Percentiles rank a stretch among this genome's conserved stretches.
These are phyloP conservation scores for Torulaspora pretoriensis DNA, from an alignment of 1,139 yeast species.

Conservation along the genomic window DNA sequence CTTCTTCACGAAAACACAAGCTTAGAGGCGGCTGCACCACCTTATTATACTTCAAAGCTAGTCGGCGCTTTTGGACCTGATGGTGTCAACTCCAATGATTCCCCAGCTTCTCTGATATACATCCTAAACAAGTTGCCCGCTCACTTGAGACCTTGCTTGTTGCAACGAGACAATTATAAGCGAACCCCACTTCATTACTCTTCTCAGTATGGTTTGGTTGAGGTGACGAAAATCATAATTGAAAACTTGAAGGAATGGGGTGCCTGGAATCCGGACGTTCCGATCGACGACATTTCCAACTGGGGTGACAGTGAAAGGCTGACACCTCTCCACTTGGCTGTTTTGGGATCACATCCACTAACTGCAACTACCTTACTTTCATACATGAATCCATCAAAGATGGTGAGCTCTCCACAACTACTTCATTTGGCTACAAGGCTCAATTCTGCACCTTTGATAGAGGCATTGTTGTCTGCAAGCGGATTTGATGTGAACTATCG, in stretches of 20 bases:
- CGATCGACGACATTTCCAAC: slow-evolving; percentile 53
- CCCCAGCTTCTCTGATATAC: slow-evolving; percentile 50
- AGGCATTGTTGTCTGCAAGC: slow-evolving; percentile 50
- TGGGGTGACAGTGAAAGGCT: slow-evolving; percentile 87
- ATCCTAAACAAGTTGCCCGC: slow-evolving; percentile 52
- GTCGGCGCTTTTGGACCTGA: slow-evolving; percentile 59
- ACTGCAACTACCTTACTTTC: slow-evolving; percentile 61
- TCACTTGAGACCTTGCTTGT: slow-evolving; percentile 49
- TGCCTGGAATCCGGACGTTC: slow-evolving; percentile 43
- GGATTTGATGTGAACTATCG: slow-evolving; percentile 63
- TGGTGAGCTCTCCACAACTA: slow-evolving; percentile 48
- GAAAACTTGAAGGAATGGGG: slow-evolving; percentile 51
- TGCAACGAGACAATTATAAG: slow-evolving; percentile 67
- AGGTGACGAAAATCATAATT: slow-evolving; percentile 55
- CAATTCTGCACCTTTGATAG: slow-evolving; percentile 55
- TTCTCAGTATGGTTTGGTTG: slow-evolving; percentile 77
- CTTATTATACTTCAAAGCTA: slow-evolving; percentile 42
- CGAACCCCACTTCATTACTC: slow-evolving; percentile 91
- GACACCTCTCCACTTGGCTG: slow-evolving; percentile 81
- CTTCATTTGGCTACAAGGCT: slow-evolving; percentile 69
- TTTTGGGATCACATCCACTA: slow-evolving; percentile 75
- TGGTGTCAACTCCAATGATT: slow-evolving; percentile 53
- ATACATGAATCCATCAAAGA: slow-evolving; percentile 40
- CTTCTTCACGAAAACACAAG: slow-evolving; percentile 30
- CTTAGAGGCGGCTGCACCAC: slow-evolving; percentile 48